Evolutionary conservation across 371 early-diverging fungal species (phyloP).

Genomic region (Zychaea mexicana): DNA sequence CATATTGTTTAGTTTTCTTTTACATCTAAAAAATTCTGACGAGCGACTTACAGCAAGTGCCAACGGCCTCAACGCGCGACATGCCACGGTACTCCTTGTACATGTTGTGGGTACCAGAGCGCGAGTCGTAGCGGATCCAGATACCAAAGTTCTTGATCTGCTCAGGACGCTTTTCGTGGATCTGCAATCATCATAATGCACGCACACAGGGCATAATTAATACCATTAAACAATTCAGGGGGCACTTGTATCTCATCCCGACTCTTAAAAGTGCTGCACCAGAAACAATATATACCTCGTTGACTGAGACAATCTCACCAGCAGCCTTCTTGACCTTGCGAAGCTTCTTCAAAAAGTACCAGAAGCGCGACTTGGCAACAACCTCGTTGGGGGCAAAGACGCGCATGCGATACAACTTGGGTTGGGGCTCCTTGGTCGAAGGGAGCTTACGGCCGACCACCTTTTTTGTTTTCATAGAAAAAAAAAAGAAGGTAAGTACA

Average conservation of each 20-base stretch:
- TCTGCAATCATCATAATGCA: constrained; percentile 47
- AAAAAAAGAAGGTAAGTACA: neutral
- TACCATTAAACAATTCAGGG: too few species aligned
- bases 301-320: constrained; percentile 97
- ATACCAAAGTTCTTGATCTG: constrained; percentile 99
- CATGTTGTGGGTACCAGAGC: constrained; percentile 99
- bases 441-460: constrained; percentile 96
- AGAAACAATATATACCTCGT: constrained; percentile 74
- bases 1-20: neutral
- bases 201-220: too few species aligned
- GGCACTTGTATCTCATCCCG: too few species aligned
- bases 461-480: constrained; percentile 31
- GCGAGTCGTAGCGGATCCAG: constrained; percentile 99
- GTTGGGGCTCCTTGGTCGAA: constrained; percentile 90
- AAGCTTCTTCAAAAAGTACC: constrained; percentile 99
- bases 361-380: constrained; percentile 99
- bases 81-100: constrained; percentile 99
- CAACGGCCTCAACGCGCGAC: constrained; percentile 93
- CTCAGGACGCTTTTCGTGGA: constrained; percentile 93
- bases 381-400: constrained; percentile 99
- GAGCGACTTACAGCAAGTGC: constrained; percentile 70
- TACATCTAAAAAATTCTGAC: neutral
- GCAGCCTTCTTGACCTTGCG: constrained; percentile 99
- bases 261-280: too few species aligned
- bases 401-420: constrained; percentile 98